Percentiles rank a stretch among this genome's conserved stretches.
These are phyloP conservation scores for Berkeleyomyces basicola DNA, from an alignment of 2,329 filamentous ascomycete species.

Conservation along the genomic window DNA sequence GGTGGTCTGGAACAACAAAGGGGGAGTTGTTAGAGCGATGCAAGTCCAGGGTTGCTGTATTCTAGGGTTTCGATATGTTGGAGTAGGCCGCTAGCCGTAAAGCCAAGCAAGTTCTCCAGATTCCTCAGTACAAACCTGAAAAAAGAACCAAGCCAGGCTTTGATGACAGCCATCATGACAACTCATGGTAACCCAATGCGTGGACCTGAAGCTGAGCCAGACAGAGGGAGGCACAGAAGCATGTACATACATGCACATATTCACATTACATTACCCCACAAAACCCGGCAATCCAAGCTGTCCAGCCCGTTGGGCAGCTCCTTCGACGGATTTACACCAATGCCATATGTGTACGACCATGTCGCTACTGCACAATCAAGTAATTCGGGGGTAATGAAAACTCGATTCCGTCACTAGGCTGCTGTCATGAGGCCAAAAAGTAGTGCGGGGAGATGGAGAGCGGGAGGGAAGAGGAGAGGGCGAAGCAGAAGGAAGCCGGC, in stretches of 20 bases:
- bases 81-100: background rate
- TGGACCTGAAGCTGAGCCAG: background rate
- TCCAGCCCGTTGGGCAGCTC: background rate
- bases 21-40: background rate
- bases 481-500: background rate
- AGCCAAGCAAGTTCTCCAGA: background rate
- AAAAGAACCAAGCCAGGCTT: background rate
- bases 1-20: background rate
- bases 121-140: background rate
- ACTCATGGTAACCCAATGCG: background rate
- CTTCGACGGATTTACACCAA: background rate
- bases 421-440: conserved; percentile 5
- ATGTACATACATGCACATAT: background rate
- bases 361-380: conserved; percentile 5
- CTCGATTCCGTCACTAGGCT: background rate
- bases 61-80: background rate
- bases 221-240: background rate
- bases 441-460: background rate
- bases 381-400: conserved; percentile 11
- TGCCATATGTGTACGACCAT: background rate
- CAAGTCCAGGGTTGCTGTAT: background rate
- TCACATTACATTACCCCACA: background rate
- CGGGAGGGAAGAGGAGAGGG: background rate
- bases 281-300: background rate
- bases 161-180: background rate